Evolutionary conservation across 2,329 filamentous ascomycete species (phyloP), one percentile per base, ranked within the genome.

Genomic region (Penicillium sp.): DNA sequence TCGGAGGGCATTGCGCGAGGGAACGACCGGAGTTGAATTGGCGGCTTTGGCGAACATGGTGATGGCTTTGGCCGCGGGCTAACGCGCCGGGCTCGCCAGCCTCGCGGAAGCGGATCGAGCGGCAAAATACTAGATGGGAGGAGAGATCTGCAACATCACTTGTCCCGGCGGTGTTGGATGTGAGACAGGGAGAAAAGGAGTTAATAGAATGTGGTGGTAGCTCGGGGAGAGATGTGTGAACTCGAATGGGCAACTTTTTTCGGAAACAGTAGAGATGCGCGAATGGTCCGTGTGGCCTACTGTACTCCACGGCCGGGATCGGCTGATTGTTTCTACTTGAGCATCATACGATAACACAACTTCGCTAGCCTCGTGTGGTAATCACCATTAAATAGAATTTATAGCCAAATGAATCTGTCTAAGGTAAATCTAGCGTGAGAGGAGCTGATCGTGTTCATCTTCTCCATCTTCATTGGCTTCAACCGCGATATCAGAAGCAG

Each of bases 1-100:
- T 54, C 73, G 73, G 18, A 77, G 66, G 41, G 74, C 74, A 65
- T 74, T 74, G 53, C 73, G 73, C 23, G 75, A 77, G 23, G 75
- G 75, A 34, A 76, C 69, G 49, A 67, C 58, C 18, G 71, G 60
- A 34, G 62, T 59, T 46, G 60, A 55, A 47, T 60, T 63, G 46
- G 62, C 54, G 54, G 70, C 60, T 53, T 68, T 67, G 36, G 67
- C 49, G 47, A 71, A 65, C 66, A 74, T 74, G 49, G 50, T 60
- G 49, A 36, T 47, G 44, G 56, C 54, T 56, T 44, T 60, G 56
- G 59, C 60, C 65, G 61, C 67, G 42, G 57, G 54, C 49, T 62
- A 60, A 39, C 64, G 61, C 63, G 60, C 60, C 54, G 47, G 46
- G 21, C 33, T 62, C 49, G 62, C 54, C 56, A 59, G 47, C 54